Conservation (phyloP, 805 yeast genomes). For the Candida loeiensis region DNA sequence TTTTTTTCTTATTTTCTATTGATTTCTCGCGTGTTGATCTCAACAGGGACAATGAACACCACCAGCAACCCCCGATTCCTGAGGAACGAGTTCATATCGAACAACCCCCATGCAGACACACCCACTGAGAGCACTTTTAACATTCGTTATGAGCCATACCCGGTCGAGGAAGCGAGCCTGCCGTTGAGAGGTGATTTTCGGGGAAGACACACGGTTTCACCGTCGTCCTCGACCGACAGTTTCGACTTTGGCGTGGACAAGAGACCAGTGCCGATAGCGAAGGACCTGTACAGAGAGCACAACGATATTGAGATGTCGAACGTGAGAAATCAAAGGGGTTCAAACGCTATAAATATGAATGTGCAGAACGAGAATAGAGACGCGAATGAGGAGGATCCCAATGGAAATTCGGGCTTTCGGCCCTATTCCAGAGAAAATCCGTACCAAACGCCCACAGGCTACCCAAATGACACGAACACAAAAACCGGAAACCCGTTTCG, state of each 20-base stretch:
- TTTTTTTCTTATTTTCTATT: too few relatives aligned
- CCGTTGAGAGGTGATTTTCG: background rate
- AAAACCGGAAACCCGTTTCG: slow-evolving; percentile 6
- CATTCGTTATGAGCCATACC: background rate
- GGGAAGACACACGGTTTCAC: background rate
- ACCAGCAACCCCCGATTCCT: slow-evolving; percentile 1
- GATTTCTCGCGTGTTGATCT: background rate
- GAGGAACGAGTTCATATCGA: slow-evolving; percentile 6
- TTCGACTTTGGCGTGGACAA: background rate
- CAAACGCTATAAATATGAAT: background rate
- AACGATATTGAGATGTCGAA: slow-evolving; percentile 7
- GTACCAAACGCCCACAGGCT: too few relatives aligned
- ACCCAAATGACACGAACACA: too few relatives aligned
- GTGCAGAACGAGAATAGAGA: background rate
- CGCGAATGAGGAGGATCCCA: background rate
- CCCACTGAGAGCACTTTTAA: slow-evolving; percentile 2
- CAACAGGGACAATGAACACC: background rate
- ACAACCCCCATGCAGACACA: slow-evolving; percentile 3
- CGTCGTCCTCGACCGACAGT: background rate
- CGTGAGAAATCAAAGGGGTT: slow-evolving; percentile 1
- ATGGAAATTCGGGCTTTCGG: too few relatives aligned
- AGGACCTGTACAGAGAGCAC: background rate
- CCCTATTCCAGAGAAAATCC: too few relatives aligned
- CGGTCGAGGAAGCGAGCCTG: slow-evolving; percentile 2
- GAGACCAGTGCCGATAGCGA: background rate